Evolutionary conservation across 768 basidiomycete genomes (phyloP).

Genomic region (Wakefieldia striispora): DNA sequence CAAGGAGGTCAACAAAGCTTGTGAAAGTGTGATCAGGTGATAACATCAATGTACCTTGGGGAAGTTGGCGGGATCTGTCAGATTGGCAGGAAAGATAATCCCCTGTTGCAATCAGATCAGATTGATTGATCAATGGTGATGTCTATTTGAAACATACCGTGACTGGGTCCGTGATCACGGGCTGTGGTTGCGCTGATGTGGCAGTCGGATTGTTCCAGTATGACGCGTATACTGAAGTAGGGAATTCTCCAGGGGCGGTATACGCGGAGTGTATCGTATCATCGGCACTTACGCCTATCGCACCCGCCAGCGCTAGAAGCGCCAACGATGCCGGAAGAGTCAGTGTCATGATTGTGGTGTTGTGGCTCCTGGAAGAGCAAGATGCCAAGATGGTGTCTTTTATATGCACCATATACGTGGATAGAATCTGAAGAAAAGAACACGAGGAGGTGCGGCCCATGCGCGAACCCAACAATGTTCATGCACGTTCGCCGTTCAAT

Average conservation of each 20-base stretch:
- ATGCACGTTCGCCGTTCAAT: constrained; percentile 16
- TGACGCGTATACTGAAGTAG: constrained; percentile 53
- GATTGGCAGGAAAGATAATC: constrained; percentile 45
- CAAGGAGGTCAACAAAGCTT: not conserved
- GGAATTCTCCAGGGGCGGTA: constrained; percentile 58
- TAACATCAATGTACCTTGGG: constrained; percentile 35
- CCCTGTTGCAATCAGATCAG: no score
- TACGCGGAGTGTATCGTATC: constrained; percentile 39
- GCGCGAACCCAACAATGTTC: not conserved
- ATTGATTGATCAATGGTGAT: no score
- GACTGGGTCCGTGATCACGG: constrained; percentile 68
- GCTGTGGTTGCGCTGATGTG: constrained; percentile 68
- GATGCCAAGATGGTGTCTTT: not conserved
- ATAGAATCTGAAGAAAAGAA: not conserved
- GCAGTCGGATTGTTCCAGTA: constrained; percentile 73
- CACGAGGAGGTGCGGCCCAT: not conserved
- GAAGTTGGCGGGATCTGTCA: constrained; percentile 64
- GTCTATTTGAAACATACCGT: no score
- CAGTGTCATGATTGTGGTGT: constrained; percentile 11
- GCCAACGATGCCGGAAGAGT: constrained; percentile 8
- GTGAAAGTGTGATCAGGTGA: not conserved
- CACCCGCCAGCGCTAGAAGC: constrained; percentile 11
- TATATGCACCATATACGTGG: constrained; percentile 4
- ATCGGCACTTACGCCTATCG: constrained; percentile 1
- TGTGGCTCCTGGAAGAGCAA: not conserved